Conservation (phyloP, 345 rosid species). For the Combretum micranthum region DNA sequence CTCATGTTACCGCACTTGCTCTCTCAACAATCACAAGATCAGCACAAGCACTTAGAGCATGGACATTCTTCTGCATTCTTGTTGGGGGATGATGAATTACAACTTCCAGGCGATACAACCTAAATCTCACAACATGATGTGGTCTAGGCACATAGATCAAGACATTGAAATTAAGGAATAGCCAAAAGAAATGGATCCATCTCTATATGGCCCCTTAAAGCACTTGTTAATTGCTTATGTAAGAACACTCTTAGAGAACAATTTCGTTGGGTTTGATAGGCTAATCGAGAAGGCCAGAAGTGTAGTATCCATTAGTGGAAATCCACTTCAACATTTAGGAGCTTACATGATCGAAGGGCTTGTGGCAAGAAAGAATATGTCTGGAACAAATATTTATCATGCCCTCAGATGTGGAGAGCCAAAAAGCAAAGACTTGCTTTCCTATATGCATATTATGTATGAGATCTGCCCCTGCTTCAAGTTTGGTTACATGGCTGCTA, state of each 20-base stretch:
- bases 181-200: constrained; percentile 17
- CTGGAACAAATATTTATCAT: too few species aligned
- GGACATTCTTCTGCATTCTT: too few species aligned
- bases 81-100: constrained; percentile 22
- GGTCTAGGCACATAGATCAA: constrained; percentile 20
- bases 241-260: constrained; percentile 37
- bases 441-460: constrained; percentile 47
- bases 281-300: too few species aligned
- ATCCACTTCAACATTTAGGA: too few species aligned
- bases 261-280: constrained; percentile 35
- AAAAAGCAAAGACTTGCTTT: too few species aligned
- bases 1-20: constrained; percentile 39
- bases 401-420: too few species aligned
- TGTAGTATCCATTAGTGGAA: too few species aligned
- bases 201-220: constrained; percentile 34
- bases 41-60: constrained; percentile 35
- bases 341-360: too few species aligned
- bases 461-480: constrained; percentile 73
- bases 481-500: constrained; percentile 82
- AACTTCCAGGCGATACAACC: constrained; percentile 23
- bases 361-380: too few species aligned
- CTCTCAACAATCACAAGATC: constrained; percentile 28
- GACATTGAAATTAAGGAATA: constrained; percentile 25
- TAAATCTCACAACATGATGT: constrained; percentile 20
- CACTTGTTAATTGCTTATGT: constrained; percentile 56